Conservation (phyloP, 1,284 basidiomycete genomes). For the Cutaneotrichosporon sp. region DNA sequence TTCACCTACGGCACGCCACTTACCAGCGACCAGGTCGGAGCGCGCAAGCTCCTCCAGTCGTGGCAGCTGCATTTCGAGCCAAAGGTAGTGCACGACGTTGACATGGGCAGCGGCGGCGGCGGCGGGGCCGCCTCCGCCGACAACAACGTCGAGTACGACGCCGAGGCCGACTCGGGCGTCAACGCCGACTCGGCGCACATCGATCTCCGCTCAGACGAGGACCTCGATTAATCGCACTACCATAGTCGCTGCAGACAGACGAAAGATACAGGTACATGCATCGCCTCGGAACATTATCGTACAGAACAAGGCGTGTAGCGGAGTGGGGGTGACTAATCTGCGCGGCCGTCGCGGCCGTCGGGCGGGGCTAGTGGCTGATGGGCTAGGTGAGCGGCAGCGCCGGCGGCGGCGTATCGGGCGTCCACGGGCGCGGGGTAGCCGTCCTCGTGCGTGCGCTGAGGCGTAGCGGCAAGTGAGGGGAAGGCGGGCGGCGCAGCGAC, state of each 20-base stretch:
- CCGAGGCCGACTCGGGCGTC: neutral
- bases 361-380: too few species aligned
- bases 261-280: slow-evolving; percentile 6
- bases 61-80: slow-evolving; percentile 49
- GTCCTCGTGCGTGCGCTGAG: too few species aligned
- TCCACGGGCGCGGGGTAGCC: too few species aligned
- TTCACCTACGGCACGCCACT: slow-evolving; percentile 87
- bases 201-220: neutral
- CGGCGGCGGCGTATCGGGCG: too few species aligned
- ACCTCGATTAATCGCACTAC: neutral
- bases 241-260: neutral
- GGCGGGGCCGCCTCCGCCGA: neutral
- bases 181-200: neutral
- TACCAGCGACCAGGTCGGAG: slow-evolving; percentile 64
- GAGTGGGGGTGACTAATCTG: too few species aligned
- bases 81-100: slow-evolving; percentile 18
- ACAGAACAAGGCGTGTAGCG: too few species aligned
- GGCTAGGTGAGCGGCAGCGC: too few species aligned
- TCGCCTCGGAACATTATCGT: neutral
- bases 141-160: neutral
- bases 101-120: neutral
- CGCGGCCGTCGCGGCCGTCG: too few species aligned
- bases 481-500: too few species aligned
- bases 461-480: too few species aligned
- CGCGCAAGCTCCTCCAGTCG: slow-evolving; percentile 39